Base-by-base conservation (phyloP, 192 early-diverging fungal genomes). In the Spizellomyces punctatus region DNA sequence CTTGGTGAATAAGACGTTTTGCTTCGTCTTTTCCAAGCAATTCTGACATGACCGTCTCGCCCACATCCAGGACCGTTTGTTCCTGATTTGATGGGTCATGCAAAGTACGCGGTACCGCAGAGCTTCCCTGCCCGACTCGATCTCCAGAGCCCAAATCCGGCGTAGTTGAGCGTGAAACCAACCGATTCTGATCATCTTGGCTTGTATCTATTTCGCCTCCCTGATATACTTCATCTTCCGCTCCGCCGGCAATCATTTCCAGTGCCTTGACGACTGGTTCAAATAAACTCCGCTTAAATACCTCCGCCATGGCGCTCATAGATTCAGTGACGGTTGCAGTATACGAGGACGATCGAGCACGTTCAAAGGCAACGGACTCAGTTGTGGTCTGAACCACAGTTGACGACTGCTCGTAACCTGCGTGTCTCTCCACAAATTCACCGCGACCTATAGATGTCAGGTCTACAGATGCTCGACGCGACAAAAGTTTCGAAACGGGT, bases 311-410 rank as follows among this genome's bases (percentile, higher is more conserved):
- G 44, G 58, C 47, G 4, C 14, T 42, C 17, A 71, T 60, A 47
- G 69, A 71, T 46, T 49, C 69, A 5, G 69, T 27, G 14, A 71
- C 69, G 12, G 69, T 46, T 12, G 69, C 46, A 36, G 46, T 50
- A 47, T 63, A 62, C 60, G 58, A 64, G 17, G 54, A 7, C 22
- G 52, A 54, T 3, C 22, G 54, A 56, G n/a, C 7, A n/a, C 22
- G 4, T 56, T 56, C n/a, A 7, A 6, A 56, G n/a, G 5, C n/a
- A 56, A 19, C n/a, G 54, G 22, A 7, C 54, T 7, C n/a, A 6
- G 54, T n/a, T 19, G 5, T 6, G 7, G 54, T n/a, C 22, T 22
- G 54, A 56, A 36, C 27, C 54, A 56, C n/a, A 5, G 54, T 22
- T 56, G 54, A 5, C 22, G 54, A n/a, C n/a, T 56, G 54, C 7